A percentile compares a stretch with the other conserved stretches of the same genome.
These are phyloP conservation scores for Rostrohypoxylon terebratum DNA, from an alignment of 495 filamentous ascomycete species.

Conservation along the genomic window DNA sequence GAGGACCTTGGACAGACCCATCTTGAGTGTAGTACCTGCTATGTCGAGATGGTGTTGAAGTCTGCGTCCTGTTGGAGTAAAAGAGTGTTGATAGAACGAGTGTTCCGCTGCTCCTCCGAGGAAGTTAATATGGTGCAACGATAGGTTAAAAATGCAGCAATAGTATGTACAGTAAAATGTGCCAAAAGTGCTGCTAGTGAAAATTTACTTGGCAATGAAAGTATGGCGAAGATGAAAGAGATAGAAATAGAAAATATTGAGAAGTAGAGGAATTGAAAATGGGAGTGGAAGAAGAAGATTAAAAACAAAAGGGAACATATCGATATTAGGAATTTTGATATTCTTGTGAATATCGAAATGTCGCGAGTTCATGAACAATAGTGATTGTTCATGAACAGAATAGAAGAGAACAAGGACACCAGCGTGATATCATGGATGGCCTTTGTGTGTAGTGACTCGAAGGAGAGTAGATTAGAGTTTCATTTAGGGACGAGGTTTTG, in stretches of 20 bases:
- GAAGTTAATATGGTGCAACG: conserved; percentile 13
- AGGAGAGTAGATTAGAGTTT: neutral
- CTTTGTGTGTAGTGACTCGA: conserved; percentile 25
- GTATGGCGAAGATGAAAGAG: neutral
- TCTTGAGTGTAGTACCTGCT: conserved; percentile 58
- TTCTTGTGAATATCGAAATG: conserved; percentile 12
- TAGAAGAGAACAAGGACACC: conserved; percentile 18
- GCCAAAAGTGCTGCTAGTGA: neutral
- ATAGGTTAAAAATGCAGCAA: neutral
- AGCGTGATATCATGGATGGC: neutral
- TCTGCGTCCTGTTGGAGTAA: conserved; percentile 15
- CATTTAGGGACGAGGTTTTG: conserved; percentile 18
- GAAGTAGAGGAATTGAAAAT: neutral
- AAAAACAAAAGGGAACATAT: neutral
- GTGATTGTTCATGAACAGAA: conserved; percentile 37
- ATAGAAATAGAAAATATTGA: neutral
- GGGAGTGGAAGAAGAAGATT: conserved; percentile 3
- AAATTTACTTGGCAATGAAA: conserved; percentile 25
- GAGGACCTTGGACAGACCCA: conserved; percentile 56
- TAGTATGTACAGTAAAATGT: conserved; percentile 9
- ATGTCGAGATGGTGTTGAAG: conserved; percentile 43
- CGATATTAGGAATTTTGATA: conserved; percentile 15
- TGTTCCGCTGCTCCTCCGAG: conserved; percentile 25
- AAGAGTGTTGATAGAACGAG: conserved; percentile 18
- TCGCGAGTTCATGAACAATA: conserved; percentile 32